Percentiles rank a stretch among this genome's conserved stretches.
Evolutionary conservation across 257 asterid genomes (phyloP).

Genomic region (Gentiana straminea): DNA sequence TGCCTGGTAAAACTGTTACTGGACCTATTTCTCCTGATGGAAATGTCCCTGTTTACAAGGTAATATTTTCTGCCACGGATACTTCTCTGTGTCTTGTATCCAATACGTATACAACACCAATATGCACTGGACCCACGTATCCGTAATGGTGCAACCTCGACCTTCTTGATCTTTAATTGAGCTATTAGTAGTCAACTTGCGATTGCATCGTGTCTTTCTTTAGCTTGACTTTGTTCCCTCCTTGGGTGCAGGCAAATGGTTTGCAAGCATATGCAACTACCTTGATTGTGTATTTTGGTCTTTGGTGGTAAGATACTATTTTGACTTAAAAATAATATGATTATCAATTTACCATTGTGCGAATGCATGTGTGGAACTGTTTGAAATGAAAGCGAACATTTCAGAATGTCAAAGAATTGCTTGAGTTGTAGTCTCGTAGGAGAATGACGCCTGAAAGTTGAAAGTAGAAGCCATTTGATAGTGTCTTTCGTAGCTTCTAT

Average conservation of each 20-base stretch:
- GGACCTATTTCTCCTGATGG: slow-evolving; percentile 94
- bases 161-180: background rate
- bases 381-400: too few relatives aligned
- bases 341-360: too few relatives aligned
- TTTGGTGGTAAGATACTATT: slow-evolving; percentile 73
- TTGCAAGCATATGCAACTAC: slow-evolving; percentile 75
- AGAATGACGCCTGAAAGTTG: too few relatives aligned
- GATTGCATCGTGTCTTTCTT: too few relatives aligned
- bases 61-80: background rate
- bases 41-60: slow-evolving; percentile 86
- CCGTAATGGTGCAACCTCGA: too few relatives aligned
- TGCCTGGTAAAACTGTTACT: slow-evolving; percentile 78
- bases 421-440: background rate
- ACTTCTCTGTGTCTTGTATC: background rate
- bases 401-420: background rate
- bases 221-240: slow-evolving; percentile 10
- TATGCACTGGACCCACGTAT: too few relatives aligned
- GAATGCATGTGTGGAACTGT: too few relatives aligned
- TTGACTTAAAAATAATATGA: too few relatives aligned
- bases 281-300: slow-evolving; percentile 54
- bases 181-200: background rate
- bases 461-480: too few relatives aligned
- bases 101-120: too few relatives aligned
- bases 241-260: slow-evolving; percentile 67
- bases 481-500: too few relatives aligned